Base-by-base conservation (phyloP, 1,139 yeast genomes). In the Kodamaea suecica region DNA sequence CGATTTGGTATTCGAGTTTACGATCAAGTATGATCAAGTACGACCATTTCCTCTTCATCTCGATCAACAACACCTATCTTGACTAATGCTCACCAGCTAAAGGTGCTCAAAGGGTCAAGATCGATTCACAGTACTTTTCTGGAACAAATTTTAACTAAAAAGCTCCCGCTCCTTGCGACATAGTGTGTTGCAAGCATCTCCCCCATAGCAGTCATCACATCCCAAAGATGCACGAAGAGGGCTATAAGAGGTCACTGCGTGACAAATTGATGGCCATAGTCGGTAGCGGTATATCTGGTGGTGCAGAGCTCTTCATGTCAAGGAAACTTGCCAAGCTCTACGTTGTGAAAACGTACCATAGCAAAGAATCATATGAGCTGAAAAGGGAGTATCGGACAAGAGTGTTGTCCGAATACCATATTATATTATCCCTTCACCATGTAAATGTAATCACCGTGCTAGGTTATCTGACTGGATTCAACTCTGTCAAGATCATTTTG, bases 251-350 rank as follows among this genome's bases (percentile, higher is more conserved):
- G 6, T 27, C 30, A n/a, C 4, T 17, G 16, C 19, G 17, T 17
- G 30, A 27, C 19, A 27, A 27, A 12, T 12, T 10, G 4, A 6
- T 17, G 16, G 23, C n/a, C 16, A 26, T 21, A 4, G 19, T 65
- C 3, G 72, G 71, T 1, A 21, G 45, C 9, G 80, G 80, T 0
- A 51, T 66, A 3, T 65, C 75, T 0, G 76, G 75, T 0, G 47
- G 45, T 9, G 76, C 71, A 3, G 66, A 59, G 4, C 50, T 71
- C 9, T 61, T 52, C 39, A 43, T 49, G 30, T 45, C 53, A 24
- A 53, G 49, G 30, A 33, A 43, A 10, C 31, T 37, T n/a, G 39
- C 35, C 4, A 31, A 23, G 5, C 41, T 41, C 23, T 70, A 59
- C 41, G 78, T 71, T 1, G 59, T 70, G 15, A 74, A 74, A 49